Evolutionary conservation across 1,284 basidiomycete species (phyloP), one percentile per base, ranked within the genome.

Genomic region (Cerrena zonata): DNA sequence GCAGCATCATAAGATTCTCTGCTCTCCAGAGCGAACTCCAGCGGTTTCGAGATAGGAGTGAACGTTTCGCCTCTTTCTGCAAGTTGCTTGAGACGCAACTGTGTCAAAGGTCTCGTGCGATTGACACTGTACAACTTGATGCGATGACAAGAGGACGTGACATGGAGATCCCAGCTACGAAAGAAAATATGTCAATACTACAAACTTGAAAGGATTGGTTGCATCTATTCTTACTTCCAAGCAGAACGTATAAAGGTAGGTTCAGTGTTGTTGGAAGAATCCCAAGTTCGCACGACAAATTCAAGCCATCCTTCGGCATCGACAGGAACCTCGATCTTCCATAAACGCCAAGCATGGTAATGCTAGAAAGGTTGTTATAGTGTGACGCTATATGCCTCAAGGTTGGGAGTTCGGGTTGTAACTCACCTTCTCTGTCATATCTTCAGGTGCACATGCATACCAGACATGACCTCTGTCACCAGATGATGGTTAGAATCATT

Each of bases 221-320:
- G 18, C 21, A 47, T 7, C 19, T 5, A n/a, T n/a, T 62, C 75
- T 52, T 55, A 78, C 77, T 78, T 79, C 76, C 76, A 78, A 3
- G 76, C 73, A 15, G 76, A 79, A 27, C 76, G 73, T 7, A 80
- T 74, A 53, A 72, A 78, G 1, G 78, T 79, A 19, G 78, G 79
- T 56, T 80, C 74, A 3, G 77, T 80, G 57, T 81, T 80, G 63
- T 76, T 77, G 5, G 76, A 76, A 15, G 76, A 77, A 57, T 80
- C 78, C 79, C 79, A 80, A 0, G 74, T 74, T 39, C 78, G 73
- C n/a, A 77, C 77, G 53, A 75, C 77, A 63, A 80, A 75, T 54
- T 79, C 78, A 34, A 79, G 68, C 77, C 77, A 80, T 4, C 78
- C 78, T 56, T 81, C 76, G 2, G 78, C 76, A 42, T 78, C 75